Evolutionary conservation across 2,329 filamentous ascomycete genomes (phyloP).

Genomic region (Magnaporthales sp.): DNA sequence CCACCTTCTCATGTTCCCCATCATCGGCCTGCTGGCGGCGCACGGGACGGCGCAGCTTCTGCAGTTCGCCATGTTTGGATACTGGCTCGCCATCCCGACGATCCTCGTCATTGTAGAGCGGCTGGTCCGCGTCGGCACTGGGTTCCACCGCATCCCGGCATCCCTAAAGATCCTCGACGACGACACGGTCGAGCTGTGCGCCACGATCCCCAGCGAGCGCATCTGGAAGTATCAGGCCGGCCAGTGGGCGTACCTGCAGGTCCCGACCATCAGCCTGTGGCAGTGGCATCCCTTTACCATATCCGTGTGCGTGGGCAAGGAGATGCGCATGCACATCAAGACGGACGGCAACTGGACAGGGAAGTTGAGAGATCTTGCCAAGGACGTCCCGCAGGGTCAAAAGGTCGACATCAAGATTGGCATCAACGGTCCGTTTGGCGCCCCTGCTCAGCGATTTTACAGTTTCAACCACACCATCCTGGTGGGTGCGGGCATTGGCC

Average conservation of each 20-base stretch:
- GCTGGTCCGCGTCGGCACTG: conserved; percentile 30
- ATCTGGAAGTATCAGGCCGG: conserved; percentile 47
- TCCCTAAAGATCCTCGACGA: conserved; percentile 39
- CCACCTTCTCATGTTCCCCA: conserved; percentile 49
- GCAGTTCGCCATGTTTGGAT: conserved; percentile 48
- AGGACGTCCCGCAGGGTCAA: conserved; percentile 15
- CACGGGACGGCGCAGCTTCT: conserved; percentile 42
- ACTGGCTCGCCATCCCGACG: conserved; percentile 44
- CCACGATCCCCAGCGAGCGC: conserved; percentile 35
- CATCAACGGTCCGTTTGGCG: conserved; percentile 72
- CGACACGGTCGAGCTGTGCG: conserved; percentile 41
- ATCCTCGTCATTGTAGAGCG: conserved; percentile 42
- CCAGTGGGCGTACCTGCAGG: conserved; percentile 48
- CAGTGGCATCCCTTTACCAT: conserved; percentile 55
- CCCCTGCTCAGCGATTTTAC: conserved; percentile 80
- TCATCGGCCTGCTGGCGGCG: conserved; percentile 45
- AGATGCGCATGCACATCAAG: conserved; percentile 49
- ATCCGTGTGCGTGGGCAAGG: conserved; percentile 41
- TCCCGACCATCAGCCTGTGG: conserved; percentile 41
- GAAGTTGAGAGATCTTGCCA: conserved; percentile 32
- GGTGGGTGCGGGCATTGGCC: conserved; percentile 75
- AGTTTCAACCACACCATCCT: conserved; percentile 75
- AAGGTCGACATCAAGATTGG: conserved; percentile 36
- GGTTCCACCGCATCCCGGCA: conserved; percentile 39
- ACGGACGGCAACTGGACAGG: conserved; percentile 49